Base-by-base conservation (phyloP, 1,284 basidiomycete genomes). In the Leccinum fuscescens region DNA sequence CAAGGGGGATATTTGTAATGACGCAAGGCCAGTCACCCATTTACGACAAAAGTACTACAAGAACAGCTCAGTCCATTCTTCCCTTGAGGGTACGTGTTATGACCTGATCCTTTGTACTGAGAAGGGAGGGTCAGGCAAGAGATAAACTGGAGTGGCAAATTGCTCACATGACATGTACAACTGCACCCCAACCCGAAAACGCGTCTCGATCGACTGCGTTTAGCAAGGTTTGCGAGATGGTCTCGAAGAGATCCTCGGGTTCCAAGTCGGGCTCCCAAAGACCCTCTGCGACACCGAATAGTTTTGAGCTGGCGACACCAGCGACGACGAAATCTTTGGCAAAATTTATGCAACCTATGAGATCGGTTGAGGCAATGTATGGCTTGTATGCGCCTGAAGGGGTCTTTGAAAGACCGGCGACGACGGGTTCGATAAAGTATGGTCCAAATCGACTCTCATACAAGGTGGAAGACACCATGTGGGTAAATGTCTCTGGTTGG, bases 251-350 rank as follows among this genome's bases (percentile, higher is more conserved):
- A 76, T 99, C 97, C 74, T 99, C 97, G 12, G 96, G 88, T 73
- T 89, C 94, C 74, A 99, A 80, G 76, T 96, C 93, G 6, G 96
- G 94, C 77, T 99, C 96, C 97, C 97, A 99, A 46, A 99, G 82
- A 5, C 95, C 94, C 77, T 99, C 97, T 46, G 97, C 97, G 67
- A 97, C 89, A 89, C 97, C 97, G 72, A 90, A 98, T 67, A 99
- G 79, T 79, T 98, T 98, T 69, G 89, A 84, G 66, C 89, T 89
- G 20, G 97, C 97, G 3, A 95, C 96, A 14, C 97, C 97, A 22
- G 93, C 88, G 12, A 99, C 96, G 60, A 97, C 94, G 71, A 99
- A 99, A 79, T 99, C 97, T 79, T 95, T 94, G 29, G 94, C 91
- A 74, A 92, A 92, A 80, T 96, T 95, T 63, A 96, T 79, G 73